These are phyloP conservation scores for Chlorella ohadii DNA, from an alignment of 139 green algal species.

Conservation along the genomic window DNA sequence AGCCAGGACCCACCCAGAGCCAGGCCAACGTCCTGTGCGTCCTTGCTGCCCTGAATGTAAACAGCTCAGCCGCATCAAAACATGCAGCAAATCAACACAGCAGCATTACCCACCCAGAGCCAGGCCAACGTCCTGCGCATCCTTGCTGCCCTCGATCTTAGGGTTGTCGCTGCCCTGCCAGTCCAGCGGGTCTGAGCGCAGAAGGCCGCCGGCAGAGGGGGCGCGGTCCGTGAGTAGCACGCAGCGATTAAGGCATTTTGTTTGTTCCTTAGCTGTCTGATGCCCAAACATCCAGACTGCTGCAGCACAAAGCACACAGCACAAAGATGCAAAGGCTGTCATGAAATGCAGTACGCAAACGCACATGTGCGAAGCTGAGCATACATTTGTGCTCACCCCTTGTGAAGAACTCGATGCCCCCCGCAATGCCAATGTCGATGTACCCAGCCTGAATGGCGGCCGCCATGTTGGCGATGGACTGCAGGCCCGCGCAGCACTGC, in stretches of 20 bases:
- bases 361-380: too few species aligned
- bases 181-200: conserved; percentile 55
- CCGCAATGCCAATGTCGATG: conserved; percentile 93
- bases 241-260: too few species aligned
- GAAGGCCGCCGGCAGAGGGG: too few species aligned
- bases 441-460: conserved; percentile 93
- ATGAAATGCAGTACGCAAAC: too few species aligned
- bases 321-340: too few species aligned
- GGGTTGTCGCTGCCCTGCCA: conserved; percentile 97
- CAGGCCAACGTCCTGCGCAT: conserved; percentile 13
- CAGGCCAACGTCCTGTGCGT: conserved; percentile 12
- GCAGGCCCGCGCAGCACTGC: conserved; percentile 76
- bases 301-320: too few species aligned
- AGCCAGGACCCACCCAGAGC: conserved; percentile 4
- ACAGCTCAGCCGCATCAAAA: too few species aligned
- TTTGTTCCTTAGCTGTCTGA: too few species aligned
- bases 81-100: too few species aligned
- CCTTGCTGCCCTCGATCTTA: not conserved
- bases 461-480: conserved; percentile 95
- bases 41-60: not conserved
- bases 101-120: conserved; percentile 1
- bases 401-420: conserved; percentile 10
- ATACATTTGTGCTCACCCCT: not conserved
- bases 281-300: too few species aligned
- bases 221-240: too few species aligned